phyloP scores from a whole-genome alignment of 345 rosid genomes.

The Melastoma malabathricum region DNA sequence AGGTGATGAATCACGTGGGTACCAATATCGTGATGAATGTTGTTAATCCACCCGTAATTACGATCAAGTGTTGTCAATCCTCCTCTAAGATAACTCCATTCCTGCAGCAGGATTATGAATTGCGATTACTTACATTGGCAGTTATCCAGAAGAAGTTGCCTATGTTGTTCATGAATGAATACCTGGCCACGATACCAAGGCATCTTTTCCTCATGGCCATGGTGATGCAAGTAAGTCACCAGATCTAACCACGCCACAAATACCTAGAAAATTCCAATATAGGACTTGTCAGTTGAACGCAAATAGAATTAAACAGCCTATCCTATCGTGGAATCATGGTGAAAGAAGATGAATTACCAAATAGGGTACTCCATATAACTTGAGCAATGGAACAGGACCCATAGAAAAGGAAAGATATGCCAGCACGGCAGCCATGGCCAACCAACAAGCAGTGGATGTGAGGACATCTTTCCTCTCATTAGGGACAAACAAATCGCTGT shows the following conservation, averaged over 20 bases:
- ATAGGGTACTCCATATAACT: conserved; percentile 64
- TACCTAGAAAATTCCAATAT: conserved; percentile 20
- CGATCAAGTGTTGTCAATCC: conserved; percentile 84
- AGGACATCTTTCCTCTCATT: conserved; percentile 55
- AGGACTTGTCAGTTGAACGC: not conserved
- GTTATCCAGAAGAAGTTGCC: not conserved
- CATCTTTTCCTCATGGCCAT: conserved; percentile 69
- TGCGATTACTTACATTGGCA: not conserved
- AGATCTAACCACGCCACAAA: conserved; percentile 77
- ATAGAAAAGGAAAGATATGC: conserved; percentile 28
- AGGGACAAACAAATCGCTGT: conserved; percentile 60
- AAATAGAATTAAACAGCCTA: not conserved
- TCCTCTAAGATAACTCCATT: conserved; percentile 92
- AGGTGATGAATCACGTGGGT: conserved; percentile 91
- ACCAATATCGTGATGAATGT: conserved; percentile 91
- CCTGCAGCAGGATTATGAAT: conserved; percentile 22
- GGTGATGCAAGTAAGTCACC: conserved; percentile 86
- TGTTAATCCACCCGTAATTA: conserved; percentile 75
- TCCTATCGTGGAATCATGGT: not conserved
- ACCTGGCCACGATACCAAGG: conserved; percentile 97
- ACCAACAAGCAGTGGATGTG: conserved; percentile 72
- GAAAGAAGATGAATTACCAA: conserved; percentile 18
- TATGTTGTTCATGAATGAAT: conserved; percentile 4
- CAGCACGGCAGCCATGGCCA: conserved; percentile 54
- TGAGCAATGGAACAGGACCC: conserved; percentile 56